Percentiles rank a stretch among this genome's conserved stretches.
phyloP scores from a whole-genome alignment of 2,329 filamentous ascomycete genomes.

The Hymenotorrendiella dingleyae region DNA sequence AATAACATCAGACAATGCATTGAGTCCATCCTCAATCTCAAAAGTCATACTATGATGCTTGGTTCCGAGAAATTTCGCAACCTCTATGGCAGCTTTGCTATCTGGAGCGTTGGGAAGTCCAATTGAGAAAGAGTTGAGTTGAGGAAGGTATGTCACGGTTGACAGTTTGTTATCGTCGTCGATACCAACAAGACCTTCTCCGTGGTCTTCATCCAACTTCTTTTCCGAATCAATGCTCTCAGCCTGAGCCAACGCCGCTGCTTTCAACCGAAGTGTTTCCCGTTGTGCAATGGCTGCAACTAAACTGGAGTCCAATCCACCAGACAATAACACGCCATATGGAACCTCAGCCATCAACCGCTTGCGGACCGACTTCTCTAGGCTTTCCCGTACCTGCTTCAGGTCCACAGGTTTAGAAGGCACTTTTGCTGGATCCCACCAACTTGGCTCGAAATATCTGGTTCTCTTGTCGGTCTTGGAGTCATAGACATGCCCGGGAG shows the following conservation, averaged over 20 bases:
- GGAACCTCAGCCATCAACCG: slow-evolving; percentile 98
- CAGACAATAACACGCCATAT: slow-evolving; percentile 91
- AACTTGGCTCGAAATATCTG: slow-evolving; percentile 85
- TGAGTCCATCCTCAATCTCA: slow-evolving; percentile 93
- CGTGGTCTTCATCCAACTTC: slow-evolving; percentile 50
- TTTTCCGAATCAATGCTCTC: slow-evolving; percentile 37
- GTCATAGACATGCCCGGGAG: slow-evolving; percentile 93
- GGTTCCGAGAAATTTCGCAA: slow-evolving; percentile 93
- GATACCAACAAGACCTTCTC: slow-evolving; percentile 81
- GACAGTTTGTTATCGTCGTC: slow-evolving; percentile 87
- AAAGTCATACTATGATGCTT: slow-evolving; percentile 99
- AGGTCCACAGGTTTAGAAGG: slow-evolving; percentile 78
- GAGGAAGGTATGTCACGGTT: slow-evolving; percentile 84
- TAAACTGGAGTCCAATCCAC: slow-evolving; percentile 91
- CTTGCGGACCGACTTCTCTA: slow-evolving; percentile 92
- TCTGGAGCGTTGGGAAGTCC: slow-evolving; percentile 90
- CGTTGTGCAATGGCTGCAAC: slow-evolving; percentile 93
- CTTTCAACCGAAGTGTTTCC: slow-evolving; percentile 74
- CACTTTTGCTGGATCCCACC: slow-evolving; percentile 79
- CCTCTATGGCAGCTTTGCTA: slow-evolving; percentile 83
- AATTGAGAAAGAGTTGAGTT: slow-evolving; percentile 98
- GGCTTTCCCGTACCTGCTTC: slow-evolving; percentile 70
- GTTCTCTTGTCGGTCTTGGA: slow-evolving; percentile 81
- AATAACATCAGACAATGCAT: slow-evolving; percentile 95
- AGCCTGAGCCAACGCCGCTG: slow-evolving; percentile 47